These are phyloP conservation scores for Oidiodendron maius DNA, from an alignment of 495 filamentous ascomycete genomes.

Conservation along the genomic window DNA sequence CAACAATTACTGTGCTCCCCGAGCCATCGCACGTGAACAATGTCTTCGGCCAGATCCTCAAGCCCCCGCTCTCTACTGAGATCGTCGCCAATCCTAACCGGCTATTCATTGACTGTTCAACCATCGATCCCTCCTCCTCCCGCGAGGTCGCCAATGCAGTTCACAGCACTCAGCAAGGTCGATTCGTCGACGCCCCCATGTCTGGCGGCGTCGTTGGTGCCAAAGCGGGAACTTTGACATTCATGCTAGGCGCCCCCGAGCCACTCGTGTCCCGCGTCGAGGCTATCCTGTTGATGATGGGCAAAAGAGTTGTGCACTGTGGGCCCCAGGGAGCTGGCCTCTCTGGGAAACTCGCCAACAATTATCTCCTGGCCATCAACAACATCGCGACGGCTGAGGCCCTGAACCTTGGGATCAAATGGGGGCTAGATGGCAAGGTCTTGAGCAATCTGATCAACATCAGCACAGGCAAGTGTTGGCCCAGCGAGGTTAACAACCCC, in stretches of 20 bases:
- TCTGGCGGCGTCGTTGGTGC: constrained; percentile 85
- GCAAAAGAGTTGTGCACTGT: constrained; percentile 72
- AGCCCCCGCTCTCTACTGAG: constrained; percentile 31
- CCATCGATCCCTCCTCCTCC: constrained; percentile 77
- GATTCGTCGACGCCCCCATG: constrained; percentile 77
- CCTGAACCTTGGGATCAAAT: constrained; percentile 83
- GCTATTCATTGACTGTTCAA: constrained; percentile 77
- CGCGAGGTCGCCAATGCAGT: constrained; percentile 59
- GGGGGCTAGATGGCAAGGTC: constrained; percentile 75
- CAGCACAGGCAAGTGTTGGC: constrained; percentile 86
- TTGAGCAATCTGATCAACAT: constrained; percentile 78
- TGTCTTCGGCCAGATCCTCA: constrained; percentile 62
- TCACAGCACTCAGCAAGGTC: constrained; percentile 41
- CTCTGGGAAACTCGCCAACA: constrained; percentile 85
- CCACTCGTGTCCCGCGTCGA: constrained; percentile 53
- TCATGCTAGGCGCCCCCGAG: constrained; percentile 75
- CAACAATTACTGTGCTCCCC: constrained; percentile 73
- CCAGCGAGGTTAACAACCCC: constrained; percentile 87
- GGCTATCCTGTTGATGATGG: constrained; percentile 69
- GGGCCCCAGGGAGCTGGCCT: constrained; percentile 76
- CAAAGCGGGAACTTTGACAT: constrained; percentile 66
- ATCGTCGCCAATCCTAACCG: constrained; percentile 36
- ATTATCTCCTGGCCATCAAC: constrained; percentile 85
- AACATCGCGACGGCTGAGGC: constrained; percentile 91
- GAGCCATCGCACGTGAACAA: constrained; percentile 73